Evolutionary conservation across 768 basidiomycete species (phyloP).

Genomic region (Baorangia bicolor): DNA sequence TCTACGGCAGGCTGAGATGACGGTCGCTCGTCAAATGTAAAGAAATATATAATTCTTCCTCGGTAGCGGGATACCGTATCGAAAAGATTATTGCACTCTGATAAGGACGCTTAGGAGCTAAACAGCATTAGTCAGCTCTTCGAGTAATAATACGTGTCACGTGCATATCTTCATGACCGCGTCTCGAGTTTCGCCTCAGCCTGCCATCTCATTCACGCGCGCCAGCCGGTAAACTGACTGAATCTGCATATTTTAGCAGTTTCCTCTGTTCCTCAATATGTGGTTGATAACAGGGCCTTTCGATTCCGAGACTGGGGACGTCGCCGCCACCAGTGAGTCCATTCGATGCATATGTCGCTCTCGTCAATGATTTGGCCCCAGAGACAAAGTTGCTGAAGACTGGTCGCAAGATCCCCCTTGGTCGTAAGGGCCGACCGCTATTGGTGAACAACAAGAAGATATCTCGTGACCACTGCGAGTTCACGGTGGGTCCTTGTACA

Average conservation of each 20-base stretch:
- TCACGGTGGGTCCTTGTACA: constrained; percentile 53
- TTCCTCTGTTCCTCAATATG: constrained; percentile 33
- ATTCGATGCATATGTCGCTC: constrained; percentile 23
- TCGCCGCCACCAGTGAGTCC: constrained; percentile 41
- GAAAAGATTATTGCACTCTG: too few relatives aligned
- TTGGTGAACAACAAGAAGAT: constrained; percentile 60
- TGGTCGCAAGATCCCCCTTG: constrained; percentile 50
- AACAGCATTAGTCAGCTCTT: neutral
- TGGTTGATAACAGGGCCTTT: constrained; percentile 58
- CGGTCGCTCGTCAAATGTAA: neutral
- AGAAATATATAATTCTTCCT: neutral
- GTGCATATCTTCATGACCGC: constrained; percentile 3
- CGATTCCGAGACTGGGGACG: constrained; percentile 39
- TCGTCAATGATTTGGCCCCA: constrained; percentile 17
- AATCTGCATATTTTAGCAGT: neutral
- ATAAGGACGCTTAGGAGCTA: neutral
- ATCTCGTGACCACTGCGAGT: constrained; percentile 58
- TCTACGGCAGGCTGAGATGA: constrained; percentile 32
- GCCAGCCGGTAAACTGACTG: too few relatives aligned
- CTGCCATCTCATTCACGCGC: neutral
- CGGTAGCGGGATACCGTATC: too few relatives aligned
- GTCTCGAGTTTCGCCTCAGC: neutral
- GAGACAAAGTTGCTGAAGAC: constrained; percentile 64
- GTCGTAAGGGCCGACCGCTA: constrained; percentile 55
- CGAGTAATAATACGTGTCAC: neutral